phyloP scores from a whole-genome alignment of 371 early-diverging fungal genomes.

The Lichtheimia hyalospora region DNA sequence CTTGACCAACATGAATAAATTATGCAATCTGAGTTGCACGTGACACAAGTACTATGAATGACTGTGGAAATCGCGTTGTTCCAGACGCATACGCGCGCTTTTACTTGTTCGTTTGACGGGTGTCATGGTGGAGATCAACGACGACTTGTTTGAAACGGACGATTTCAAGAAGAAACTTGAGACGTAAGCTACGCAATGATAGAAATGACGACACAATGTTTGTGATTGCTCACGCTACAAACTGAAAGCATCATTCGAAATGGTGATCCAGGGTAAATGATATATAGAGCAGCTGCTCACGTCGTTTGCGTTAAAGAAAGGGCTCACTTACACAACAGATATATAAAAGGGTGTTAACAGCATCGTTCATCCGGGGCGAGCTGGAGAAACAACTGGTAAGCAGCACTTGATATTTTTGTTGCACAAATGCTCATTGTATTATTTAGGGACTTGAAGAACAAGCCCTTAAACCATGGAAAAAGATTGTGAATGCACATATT shows the following conservation, averaged over 20 bases:
- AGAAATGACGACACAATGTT: background rate
- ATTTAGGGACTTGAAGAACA: slow-evolving; percentile 23
- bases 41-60: no score
- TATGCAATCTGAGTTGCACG: no score
- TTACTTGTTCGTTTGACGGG: no score
- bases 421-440: background rate
- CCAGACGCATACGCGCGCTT: no score
- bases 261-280: slow-evolving; percentile 18
- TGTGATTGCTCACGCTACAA: no score
- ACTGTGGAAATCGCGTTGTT: no score
- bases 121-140: no score
- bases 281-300: background rate
- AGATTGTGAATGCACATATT: slow-evolving; percentile 18
- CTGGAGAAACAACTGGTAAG: slow-evolving; percentile 11
- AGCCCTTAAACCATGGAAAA: slow-evolving; percentile 29
- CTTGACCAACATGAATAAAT: no score
- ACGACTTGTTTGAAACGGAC: no score
- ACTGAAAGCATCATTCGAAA: slow-evolving; percentile 10
- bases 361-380: background rate
- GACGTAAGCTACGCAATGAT: background rate
- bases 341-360: slow-evolving; percentile 4
- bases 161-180: background rate
- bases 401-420: background rate
- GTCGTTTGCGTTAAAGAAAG: background rate
- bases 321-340: background rate